These are phyloP conservation scores for Chenopodium formosanum DNA, from an alignment of 148 eudicot genomes.

Conservation along the genomic window DNA sequence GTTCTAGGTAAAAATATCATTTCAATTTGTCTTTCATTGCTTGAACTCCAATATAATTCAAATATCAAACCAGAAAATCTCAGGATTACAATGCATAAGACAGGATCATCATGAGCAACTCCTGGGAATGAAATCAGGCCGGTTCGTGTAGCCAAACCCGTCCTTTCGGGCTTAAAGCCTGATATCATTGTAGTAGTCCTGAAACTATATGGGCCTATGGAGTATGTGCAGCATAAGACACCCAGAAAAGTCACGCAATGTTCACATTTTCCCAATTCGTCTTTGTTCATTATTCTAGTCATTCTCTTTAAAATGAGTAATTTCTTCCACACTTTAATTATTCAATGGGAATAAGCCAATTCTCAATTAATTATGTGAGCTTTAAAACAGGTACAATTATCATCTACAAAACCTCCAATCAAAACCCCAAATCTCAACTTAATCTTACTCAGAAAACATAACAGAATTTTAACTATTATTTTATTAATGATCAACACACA, in stretches of 20 bases:
- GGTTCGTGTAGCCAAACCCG: neutral
- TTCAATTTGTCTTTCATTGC: neutral
- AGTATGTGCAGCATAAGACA: neutral
- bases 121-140: neutral
- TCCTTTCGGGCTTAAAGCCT: neutral
- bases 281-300: neutral
- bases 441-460: neutral
- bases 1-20: too few relatives aligned
- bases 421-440: neutral
- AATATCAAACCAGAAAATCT: neutral
- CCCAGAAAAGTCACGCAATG: neutral
- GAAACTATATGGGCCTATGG: neutral
- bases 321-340: neutral
- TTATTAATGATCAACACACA: neutral
- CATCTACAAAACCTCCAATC: neutral
- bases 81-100: neutral
- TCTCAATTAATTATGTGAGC: neutral
- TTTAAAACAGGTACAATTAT: neutral
- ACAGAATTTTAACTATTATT: slow-evolving; percentile 1
- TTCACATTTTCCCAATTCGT: neutral
- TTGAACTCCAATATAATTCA: neutral
- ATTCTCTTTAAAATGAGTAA: neutral
- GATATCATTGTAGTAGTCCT: neutral
- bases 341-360: neutral
- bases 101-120: too few relatives aligned